Base-by-base conservation (phyloP, 345 rosid genomes). In the Combretum micranthum region DNA sequence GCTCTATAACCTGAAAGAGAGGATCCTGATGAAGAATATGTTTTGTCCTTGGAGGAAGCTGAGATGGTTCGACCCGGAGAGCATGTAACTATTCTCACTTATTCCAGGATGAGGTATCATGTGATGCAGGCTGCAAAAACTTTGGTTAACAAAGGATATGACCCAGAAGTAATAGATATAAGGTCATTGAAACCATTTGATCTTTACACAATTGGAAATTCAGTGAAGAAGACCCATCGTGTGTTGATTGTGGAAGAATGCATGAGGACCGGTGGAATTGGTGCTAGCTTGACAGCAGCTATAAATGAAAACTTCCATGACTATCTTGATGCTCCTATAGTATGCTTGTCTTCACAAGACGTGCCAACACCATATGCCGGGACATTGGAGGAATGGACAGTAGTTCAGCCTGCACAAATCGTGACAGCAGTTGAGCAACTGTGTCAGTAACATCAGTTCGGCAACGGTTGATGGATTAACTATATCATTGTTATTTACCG, bases 71-170 rank as follows among this genome's bases (percentile, higher is more conserved):
- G 98, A 78, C 90, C 93, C 0, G 95, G 96, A 2, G 93, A 88
- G 68, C 88, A 92, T 42, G 81, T 86, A 20, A 91, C 95, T 4
- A 91, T 88, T 62, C 65, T 91, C 37, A 92, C 96, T 50, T 88
- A 92, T 77, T 92, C 98, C 2, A 53, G 98, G 60, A 92, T 92
- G 96, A 84, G 98, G 73, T 86, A 92, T 74, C 95, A 88, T 59
- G 98, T 88, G 67, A 88, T 92, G 96, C 93, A 88, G 75, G 96
- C 96, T 43, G 95, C 95, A 1, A 92, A 88, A 70, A 88, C 90
- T 12, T 64, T 88, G 61, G 96, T 86, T 63, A 88, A 84, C 82
- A 92, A 86, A 71, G 95, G 95, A 50, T 88, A 84, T 47, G 98
- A 86, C 65, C 98, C 96, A 0, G 98, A 92, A 69, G 93, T 92